A percentile compares a stretch with the other conserved stretches of the same genome.
Evolutionary conservation across 1,284 basidiomycete genomes (phyloP).

Genomic region (Marasmius tenuissimus): DNA sequence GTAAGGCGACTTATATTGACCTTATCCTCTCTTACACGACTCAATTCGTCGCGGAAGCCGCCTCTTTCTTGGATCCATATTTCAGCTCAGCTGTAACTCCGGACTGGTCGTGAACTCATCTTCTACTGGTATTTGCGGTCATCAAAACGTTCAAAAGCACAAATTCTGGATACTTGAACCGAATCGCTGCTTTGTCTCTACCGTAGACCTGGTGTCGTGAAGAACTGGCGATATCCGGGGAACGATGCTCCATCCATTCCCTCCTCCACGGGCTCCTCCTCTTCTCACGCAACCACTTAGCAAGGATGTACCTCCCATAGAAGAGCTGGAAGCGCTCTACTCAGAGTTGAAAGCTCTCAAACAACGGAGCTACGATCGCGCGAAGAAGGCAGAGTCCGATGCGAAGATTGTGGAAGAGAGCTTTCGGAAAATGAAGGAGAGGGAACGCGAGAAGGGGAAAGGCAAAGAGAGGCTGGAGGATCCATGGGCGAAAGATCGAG

Average conservation of each 20-base stretch:
- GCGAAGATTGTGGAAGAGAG: slow-evolving; percentile 66
- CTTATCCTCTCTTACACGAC: not conserved
- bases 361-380: slow-evolving; percentile 55
- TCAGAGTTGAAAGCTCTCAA: slow-evolving; percentile 57
- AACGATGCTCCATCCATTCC: not conserved
- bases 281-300: not conserved
- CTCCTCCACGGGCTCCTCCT: not conserved
- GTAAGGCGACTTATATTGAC: not conserved
- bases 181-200: not conserved
- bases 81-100: not conserved
- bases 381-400: slow-evolving; percentile 70
- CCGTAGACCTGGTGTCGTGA: not conserved
- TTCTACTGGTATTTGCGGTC: not conserved
- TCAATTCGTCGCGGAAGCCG: not conserved
- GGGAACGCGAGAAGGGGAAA: slow-evolving; percentile 41
- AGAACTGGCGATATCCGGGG: not conserved
- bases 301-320: slow-evolving; percentile 55
- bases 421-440: slow-evolving; percentile 70
- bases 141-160: not conserved
- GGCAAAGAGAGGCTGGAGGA: slow-evolving; percentile 57
- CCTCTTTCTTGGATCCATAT: not conserved
- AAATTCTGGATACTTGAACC: not conserved
- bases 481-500: slow-evolving; percentile 54
- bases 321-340: slow-evolving; percentile 70
- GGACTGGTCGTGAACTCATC: not conserved